phyloP scores from a whole-genome alignment of 1,284 basidiomycete species.

The Cutaneotrichosporon dermatis region DNA sequence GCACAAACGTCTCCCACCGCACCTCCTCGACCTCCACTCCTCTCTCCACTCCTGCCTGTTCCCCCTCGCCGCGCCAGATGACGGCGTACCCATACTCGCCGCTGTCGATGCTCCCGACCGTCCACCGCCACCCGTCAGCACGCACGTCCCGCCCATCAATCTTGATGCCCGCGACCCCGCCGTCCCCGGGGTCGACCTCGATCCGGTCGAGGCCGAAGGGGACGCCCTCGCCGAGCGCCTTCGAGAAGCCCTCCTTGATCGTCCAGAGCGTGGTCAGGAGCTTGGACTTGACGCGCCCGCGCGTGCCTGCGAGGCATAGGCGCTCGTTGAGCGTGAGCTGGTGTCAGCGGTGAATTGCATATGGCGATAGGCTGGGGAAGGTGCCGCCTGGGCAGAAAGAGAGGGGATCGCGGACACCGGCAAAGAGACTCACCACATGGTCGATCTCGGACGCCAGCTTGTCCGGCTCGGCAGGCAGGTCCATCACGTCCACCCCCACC shows the following conservation, averaged over 20 bases:
- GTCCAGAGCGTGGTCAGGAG: constrained; percentile 39
- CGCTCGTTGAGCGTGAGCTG: constrained; percentile 31
- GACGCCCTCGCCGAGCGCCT: constrained; percentile 43
- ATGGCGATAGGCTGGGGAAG: too few relatives aligned
- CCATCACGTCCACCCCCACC: constrained; percentile 43
- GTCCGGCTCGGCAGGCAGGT: constrained; percentile 24
- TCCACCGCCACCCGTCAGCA: constrained; percentile 30
- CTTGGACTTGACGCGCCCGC: constrained; percentile 17
- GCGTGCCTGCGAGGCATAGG: constrained; percentile 11
- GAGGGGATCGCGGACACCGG: too few relatives aligned
- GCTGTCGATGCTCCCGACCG: constrained; percentile 21
- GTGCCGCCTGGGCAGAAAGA: too few relatives aligned
- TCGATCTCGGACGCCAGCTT: constrained; percentile 15
- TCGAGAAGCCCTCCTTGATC: constrained; percentile 41
- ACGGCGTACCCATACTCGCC: constrained; percentile 29
- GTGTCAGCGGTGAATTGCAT: constrained; percentile 4
- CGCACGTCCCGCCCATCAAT: constrained; percentile 34
- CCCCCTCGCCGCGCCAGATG: constrained; percentile 28
- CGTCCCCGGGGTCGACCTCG: constrained; percentile 24
- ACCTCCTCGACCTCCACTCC: constrained; percentile 17
- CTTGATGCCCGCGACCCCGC: constrained; percentile 15
- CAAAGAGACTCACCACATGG: constrained; percentile 15
- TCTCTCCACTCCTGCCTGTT: constrained; percentile 1
- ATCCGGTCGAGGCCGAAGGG: constrained; percentile 42
- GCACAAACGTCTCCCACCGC: constrained; percentile 28